Evolutionary conservation across 805 yeast species (phyloP), one percentile per base, ranked within the genome.

Genomic region (Blastobotrys mokoenaii): DNA sequence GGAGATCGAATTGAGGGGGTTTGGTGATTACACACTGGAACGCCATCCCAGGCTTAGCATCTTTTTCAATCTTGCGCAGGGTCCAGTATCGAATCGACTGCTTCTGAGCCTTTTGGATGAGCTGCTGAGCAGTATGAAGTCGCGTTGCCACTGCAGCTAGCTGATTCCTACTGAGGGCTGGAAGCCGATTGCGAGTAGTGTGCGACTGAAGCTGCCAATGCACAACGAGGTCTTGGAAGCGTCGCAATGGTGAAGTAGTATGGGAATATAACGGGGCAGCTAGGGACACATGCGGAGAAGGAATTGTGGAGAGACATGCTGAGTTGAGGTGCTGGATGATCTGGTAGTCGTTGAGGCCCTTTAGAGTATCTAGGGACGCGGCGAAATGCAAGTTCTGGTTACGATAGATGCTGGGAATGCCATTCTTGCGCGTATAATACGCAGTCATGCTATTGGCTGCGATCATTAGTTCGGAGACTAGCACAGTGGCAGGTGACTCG

Each of bases 391-490:
- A 27, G 12, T 29, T 20, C 40, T 61, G 63, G 34, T 44, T 37
- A 6, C 67, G 57, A 39, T 52, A 63, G 3, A 59, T 37, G 8
- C 46, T 45, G 1, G 68, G 63, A 11, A 67, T 50, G 0, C 44
- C 30, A 22, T 54, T 36, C 18, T 46, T 35, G 4, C 14, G 12
- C 9, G 61, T 53, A 40, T 45, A 64, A 11, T 27, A 38, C 0
- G 64, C 68, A 1, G 56, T 58, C 3, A 55, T 63, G n/a, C 72
- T 65, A 59, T 87, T 88, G 1, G 93, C 87, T 38, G 76, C 64
- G 18, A 89, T 73, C 98, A 90, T 90, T 41, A 84, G 61, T 59
- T 90, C 95, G 0, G 90, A 73, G 1, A 90, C 97, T 20, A 90
- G 67, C 1, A 69, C 56, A 34, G 76, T 78, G 0, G 95, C 79